These are phyloP conservation scores for Aphanomyces euteiches DNA, from an alignment of 352 stramenopile species.

Conservation along the genomic window DNA sequence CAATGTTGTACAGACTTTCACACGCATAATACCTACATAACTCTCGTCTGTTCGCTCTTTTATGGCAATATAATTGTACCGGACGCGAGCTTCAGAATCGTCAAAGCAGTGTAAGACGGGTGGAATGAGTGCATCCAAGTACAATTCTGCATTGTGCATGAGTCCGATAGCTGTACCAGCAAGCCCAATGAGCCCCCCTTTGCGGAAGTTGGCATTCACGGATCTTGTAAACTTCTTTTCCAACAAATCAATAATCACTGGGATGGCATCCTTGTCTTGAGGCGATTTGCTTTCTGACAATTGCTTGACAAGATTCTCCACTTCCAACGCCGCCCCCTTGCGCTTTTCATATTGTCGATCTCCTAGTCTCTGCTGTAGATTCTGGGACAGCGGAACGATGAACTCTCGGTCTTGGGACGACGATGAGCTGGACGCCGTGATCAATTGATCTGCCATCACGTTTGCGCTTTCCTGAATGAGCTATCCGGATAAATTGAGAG, in stretches of 20 bases:
- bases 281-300: slow-evolving; percentile 89
- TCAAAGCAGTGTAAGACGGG: slow-evolving; percentile 99
- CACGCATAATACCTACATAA: slow-evolving; percentile 95
- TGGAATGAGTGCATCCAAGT: slow-evolving; percentile 92
- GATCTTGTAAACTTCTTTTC: slow-evolving; percentile 98
- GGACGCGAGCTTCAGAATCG: slow-evolving; percentile 95
- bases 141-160: slow-evolving; percentile 88
- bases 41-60: neutral
- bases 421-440: neutral
- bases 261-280: slow-evolving; percentile 54
- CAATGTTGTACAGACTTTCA: slow-evolving; percentile 99
- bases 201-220: slow-evolving; percentile 98
- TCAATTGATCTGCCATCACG: neutral
- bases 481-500: neutral
- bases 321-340: slow-evolving; percentile 98
- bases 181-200: slow-evolving; percentile 98
- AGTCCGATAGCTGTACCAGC: slow-evolving; percentile 97
- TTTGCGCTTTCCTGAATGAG: neutral
- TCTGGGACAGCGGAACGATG: slow-evolving; percentile 61
- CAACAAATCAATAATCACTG: slow-evolving; percentile 94
- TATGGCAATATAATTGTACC: slow-evolving; percentile 35
- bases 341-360: slow-evolving; percentile 99
- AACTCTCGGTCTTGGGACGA: slow-evolving; percentile 30
- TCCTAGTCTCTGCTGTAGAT: slow-evolving; percentile 88
- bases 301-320: slow-evolving; percentile 98